Conservation (phyloP, 768 basidiomycete genomes). For the Serendipita sp. region DNA sequence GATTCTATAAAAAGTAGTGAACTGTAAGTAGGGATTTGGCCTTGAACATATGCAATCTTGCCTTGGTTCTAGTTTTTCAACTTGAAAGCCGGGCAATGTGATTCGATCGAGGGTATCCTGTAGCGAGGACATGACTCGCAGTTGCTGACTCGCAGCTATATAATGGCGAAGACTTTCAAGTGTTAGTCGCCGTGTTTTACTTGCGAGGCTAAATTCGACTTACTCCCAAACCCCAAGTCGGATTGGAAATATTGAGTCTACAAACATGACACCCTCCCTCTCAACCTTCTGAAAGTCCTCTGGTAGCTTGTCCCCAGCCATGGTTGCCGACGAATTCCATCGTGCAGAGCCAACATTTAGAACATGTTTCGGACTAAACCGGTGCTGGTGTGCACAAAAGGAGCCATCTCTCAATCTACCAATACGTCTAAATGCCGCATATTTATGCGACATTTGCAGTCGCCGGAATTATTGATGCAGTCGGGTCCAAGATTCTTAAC, state of each 20-base stretch:
- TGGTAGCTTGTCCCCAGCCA: not conserved
- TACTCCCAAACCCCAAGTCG: slow-evolving; percentile 60
- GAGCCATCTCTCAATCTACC: no score
- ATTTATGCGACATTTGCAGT: no score
- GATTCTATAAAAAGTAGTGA: slow-evolving; percentile 22
- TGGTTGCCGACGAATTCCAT: not conserved
- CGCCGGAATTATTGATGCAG: no score
- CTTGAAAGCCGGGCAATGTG: slow-evolving; percentile 38
- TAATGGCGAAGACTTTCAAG: slow-evolving; percentile 44
- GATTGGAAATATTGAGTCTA: slow-evolving; percentile 68
- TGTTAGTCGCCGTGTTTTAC: slow-evolving; percentile 5
- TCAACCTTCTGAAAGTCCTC: not conserved
- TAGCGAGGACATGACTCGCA: slow-evolving; percentile 37
- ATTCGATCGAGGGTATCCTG: slow-evolving; percentile 33
- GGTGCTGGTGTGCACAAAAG: no score
- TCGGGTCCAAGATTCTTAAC: no score
- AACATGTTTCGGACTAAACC: no score
- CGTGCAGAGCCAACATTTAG: not conserved
- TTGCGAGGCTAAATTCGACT: slow-evolving; percentile 17
- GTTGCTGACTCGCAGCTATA: slow-evolving; percentile 43
- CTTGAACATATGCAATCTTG: slow-evolving; percentile 6
- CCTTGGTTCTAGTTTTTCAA: slow-evolving; percentile 41
- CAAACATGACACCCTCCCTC: slow-evolving; percentile 47
- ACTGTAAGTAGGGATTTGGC: not conserved
- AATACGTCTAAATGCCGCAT: no score